phyloP scores from a whole-genome alignment of 176 grass and related monocot genomes.

The Avena atlantica region DNA sequence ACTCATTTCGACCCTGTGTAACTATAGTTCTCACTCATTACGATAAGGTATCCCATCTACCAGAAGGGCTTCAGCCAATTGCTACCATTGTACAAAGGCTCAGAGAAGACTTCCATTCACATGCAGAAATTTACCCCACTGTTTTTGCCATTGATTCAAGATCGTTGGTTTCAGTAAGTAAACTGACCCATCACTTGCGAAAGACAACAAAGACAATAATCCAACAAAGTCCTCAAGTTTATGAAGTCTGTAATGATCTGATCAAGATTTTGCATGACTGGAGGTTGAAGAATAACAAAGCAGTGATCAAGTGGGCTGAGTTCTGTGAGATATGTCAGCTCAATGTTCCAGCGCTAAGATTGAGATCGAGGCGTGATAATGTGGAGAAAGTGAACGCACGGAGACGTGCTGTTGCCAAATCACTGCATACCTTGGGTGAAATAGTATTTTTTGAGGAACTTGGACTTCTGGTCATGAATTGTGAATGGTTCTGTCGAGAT shows the following conservation, averaged over 20 bases:
- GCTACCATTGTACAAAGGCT: slow-evolving; percentile 72
- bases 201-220: slow-evolving; percentile 76
- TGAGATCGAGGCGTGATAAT: slow-evolving; percentile 83
- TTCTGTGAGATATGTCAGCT: slow-evolving; percentile 88
- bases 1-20: slow-evolving; percentile 61
- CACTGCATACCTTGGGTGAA: slow-evolving; percentile 76
- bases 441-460: slow-evolving; percentile 85
- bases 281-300: slow-evolving; percentile 71
- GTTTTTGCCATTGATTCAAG: slow-evolving; percentile 89
- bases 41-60: slow-evolving; percentile 70
- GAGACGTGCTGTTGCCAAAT: slow-evolving; percentile 67
- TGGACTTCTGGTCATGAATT: slow-evolving; percentile 75
- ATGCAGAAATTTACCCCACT: slow-evolving; percentile 87
- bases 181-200: slow-evolving; percentile 67
- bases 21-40: slow-evolving; percentile 81
- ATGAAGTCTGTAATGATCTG: slow-evolving; percentile 84
- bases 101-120: slow-evolving; percentile 75
- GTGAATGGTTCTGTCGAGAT: slow-evolving; percentile 74
- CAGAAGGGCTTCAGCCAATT: slow-evolving; percentile 61
- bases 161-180: slow-evolving; percentile 79
- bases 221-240: slow-evolving; percentile 74
- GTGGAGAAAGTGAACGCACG: slow-evolving; percentile 61
- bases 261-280: slow-evolving; percentile 68
- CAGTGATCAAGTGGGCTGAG: slow-evolving; percentile 75
- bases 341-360: slow-evolving; percentile 63